Base-by-base conservation (phyloP, 441 rosid genomes). In the Adansonia grandidieri region DNA sequence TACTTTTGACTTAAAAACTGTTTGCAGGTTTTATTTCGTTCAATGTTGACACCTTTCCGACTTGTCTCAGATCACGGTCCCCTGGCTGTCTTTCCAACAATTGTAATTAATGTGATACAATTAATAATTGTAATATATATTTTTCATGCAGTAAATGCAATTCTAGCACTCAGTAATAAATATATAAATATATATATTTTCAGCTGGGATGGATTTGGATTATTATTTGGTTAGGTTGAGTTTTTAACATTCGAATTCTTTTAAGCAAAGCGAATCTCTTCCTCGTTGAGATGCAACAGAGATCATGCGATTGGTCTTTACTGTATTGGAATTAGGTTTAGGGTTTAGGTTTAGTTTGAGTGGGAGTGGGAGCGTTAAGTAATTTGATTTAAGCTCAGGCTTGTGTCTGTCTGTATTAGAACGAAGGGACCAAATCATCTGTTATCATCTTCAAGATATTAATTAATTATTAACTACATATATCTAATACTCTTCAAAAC, bases 341-440 rank as follows among this genome's bases (percentile, higher is more conserved):
- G 4, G 37, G 37, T 32, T 32, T 42, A 42, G 45, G 7, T 42
- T 42, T 42, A 42, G 45, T 5, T 45, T 42, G 11, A 50, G 65
- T n/a, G 56, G 9, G 19, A 14, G 42, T 22, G 58, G 77, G 61
- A 77, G 47, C 62, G 44, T 66, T 76, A 5, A 66, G 76, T 66
- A 47, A 20, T 32, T 73, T 74, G 79, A 75, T 56, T 13, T 8
- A 53, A 73, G 84, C 85, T 82, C 83, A 78, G 84, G 82, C 78
- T 40, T 47, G 50, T 51, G 74, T 53, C 69, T 82, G 58, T n/a
- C 24, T 67, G 79, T 75, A 74, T 54, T 82, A 81, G 82, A 81
- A 79, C 83, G 79, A 77, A 77, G 78, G 28, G 79, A 73, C 78
- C 82, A 54, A 58, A 47, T 73, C 15, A 51, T 32, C 80, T 44